Base-by-base conservation (phyloP, 495 filamentous ascomycete species). In the Tricharina praecox region DNA sequence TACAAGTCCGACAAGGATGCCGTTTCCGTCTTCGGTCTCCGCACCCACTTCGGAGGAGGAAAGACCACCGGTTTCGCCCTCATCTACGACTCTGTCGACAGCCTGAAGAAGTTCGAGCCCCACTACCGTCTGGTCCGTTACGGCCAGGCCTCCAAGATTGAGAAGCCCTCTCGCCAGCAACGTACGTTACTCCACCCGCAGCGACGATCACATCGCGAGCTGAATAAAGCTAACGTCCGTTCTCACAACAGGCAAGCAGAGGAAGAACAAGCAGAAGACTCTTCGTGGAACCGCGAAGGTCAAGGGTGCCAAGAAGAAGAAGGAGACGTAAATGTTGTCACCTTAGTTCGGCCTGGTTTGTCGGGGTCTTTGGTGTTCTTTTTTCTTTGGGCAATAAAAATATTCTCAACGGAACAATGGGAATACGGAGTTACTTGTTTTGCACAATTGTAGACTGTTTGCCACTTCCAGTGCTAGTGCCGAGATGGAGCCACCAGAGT, bases 41-140 rank as follows among this genome's bases (percentile, higher is more conserved):
- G 82, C 64, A 99, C 92, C 45, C 87, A 95, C 67, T 99, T 81
- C 68, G 92, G 92, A 83, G 92, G 92, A 65, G 92, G 92, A 70
- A 99, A 96, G 81, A 90, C 81, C 68, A 96, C 88, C 50, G 92
- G 92, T 59, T 99, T 99, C 69, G 92, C 86, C 52, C 81, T 96
- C 55, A 76, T 99, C 72, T 99, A 99, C 76, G 92, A 99, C 67
- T 88, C 82, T 58, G 70, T 74, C 56, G 92, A 96, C 75, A 83
- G 83, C 59, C 76, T 96, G 77, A 96, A 95, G 82, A 94, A 95
- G 72, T 99, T 96, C 69, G 92, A 99, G 81, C 92, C 92, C 59
- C 81, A 82, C 70, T 96, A 93, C 80, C 78, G 90, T 66, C 76
- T 93, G 50, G 78, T 96, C 68, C 78, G 92, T 60, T 80, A 92